These are phyloP conservation scores for Cicer cuneatum DNA, from an alignment of 306 rosid genomes.

Conservation along the genomic window DNA sequence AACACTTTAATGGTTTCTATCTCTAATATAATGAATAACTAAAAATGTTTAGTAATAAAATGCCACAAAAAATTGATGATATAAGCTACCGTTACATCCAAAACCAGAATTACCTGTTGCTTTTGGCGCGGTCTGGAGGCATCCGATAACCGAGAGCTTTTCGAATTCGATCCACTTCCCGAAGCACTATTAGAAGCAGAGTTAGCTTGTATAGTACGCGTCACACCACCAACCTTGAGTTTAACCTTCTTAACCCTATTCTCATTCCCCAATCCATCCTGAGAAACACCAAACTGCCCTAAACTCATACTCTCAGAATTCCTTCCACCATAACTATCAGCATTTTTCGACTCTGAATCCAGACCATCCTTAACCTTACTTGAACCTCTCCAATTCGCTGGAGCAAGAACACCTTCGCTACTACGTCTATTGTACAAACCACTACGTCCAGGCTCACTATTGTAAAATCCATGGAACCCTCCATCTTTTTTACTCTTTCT, in stretches of 20 bases:
- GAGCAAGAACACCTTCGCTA: slow-evolving; percentile 92
- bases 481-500: slow-evolving; percentile 58
- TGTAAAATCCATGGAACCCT: slow-evolving; percentile 59
- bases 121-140: slow-evolving; percentile 59
- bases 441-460: slow-evolving; percentile 55
- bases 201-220: slow-evolving; percentile 77
- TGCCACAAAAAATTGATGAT: slow-evolving; percentile 1
- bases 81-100: slow-evolving; percentile 23
- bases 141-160: slow-evolving; percentile 62
- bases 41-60: slow-evolving; percentile 2
- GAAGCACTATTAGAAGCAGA: slow-evolving; percentile 68
- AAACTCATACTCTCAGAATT: slow-evolving; percentile 59
- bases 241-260: slow-evolving; percentile 82
- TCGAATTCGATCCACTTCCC: slow-evolving; percentile 54
- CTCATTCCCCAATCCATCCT: slow-evolving; percentile 70
- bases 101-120: slow-evolving; percentile 62
- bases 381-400: slow-evolving; percentile 84
- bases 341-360: slow-evolving; percentile 55
- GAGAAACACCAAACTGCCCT: slow-evolving; percentile 59
- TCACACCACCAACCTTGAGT: slow-evolving; percentile 85
- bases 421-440: slow-evolving; percentile 63
- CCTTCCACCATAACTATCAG: slow-evolving; percentile 57
- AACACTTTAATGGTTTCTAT: slow-evolving; percentile 16
- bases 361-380: slow-evolving; percentile 55
- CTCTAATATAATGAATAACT: neutral